phyloP scores from a whole-genome alignment of 306 rosid species.

The Dryas alaskensis region DNA sequence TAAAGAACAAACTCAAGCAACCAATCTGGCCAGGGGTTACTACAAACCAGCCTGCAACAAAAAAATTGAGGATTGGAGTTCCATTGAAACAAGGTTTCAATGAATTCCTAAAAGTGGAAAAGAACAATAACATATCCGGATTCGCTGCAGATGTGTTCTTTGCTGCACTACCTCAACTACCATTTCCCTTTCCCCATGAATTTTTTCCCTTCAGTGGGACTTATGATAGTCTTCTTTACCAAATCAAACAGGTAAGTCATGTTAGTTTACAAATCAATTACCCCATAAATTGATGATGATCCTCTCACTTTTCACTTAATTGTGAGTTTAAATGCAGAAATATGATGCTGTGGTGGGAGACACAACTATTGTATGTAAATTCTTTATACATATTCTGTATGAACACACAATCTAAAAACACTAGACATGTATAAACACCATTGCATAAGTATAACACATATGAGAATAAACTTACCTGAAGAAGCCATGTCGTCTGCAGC shows the following conservation, averaged over 20 bases:
- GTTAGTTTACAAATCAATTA: no score
- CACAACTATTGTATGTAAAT: constrained; percentile 40
- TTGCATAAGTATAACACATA: no score
- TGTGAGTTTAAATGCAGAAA: constrained; percentile 7
- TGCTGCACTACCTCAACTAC: constrained; percentile 22
- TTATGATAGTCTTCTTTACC: constrained; percentile 20
- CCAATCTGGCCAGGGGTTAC: constrained; percentile 44
- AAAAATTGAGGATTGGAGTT: constrained; percentile 36
- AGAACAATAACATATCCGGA: constrained; percentile 23
- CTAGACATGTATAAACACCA: no score
- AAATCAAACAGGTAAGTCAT: constrained; percentile 22
- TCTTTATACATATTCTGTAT: no score
- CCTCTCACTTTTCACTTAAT: background rate
- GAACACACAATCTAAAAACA: no score
- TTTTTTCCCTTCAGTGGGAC: constrained; percentile 10
- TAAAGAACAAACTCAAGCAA: constrained; percentile 9
- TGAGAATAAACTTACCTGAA: no score
- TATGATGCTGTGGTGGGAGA: constrained; percentile 46
- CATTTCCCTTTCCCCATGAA: constrained; percentile 28
- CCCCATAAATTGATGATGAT: background rate
- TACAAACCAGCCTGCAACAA: constrained; percentile 15
- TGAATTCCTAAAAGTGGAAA: constrained; percentile 23
- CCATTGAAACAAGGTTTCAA: constrained; percentile 22
- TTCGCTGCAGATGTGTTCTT: constrained; percentile 28
- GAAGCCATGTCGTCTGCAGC: no score